A percentile compares a stretch with the other conserved stretches of the same genome.
Conservation (phyloP, 441 rosid species). For the Pelargonium australe region DNA sequence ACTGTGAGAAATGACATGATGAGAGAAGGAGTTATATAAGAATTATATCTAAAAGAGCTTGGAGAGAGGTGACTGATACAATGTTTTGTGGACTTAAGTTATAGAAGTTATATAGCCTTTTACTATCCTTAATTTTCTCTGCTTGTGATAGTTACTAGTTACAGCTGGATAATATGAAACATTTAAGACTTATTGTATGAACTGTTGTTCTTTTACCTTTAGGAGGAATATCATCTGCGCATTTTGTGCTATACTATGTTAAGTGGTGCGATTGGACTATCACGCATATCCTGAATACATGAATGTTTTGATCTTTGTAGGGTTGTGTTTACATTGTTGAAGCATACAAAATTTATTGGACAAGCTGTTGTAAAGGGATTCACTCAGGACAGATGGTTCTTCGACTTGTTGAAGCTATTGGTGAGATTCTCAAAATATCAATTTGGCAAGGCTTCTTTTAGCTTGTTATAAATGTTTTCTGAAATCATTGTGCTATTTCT, state of each 20-base stretch:
- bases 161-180: neutral
- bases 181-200: neutral
- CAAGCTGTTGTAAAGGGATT: conserved; percentile 66
- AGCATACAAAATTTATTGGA: conserved; percentile 83
- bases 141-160: neutral
- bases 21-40: neutral
- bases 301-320: conserved; percentile 24
- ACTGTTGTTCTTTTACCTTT: neutral
- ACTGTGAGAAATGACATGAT: neutral
- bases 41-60: neutral
- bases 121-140: neutral
- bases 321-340: conserved; percentile 70
- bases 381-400: conserved; percentile 87
- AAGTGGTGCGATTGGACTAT: neutral
- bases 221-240: neutral
- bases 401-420: conserved; percentile 80
- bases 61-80: neutral
- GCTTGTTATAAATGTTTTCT: neutral
- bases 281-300: neutral
- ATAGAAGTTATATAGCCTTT: neutral
- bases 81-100: neutral
- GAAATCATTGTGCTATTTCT: neutral
- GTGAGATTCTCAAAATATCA: conserved; percentile 28
- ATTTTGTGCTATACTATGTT: neutral
- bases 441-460: neutral